These are phyloP conservation scores for Penicillium verhagenii DNA, from an alignment of 495 filamentous ascomycete genomes.

Conservation along the genomic window DNA sequence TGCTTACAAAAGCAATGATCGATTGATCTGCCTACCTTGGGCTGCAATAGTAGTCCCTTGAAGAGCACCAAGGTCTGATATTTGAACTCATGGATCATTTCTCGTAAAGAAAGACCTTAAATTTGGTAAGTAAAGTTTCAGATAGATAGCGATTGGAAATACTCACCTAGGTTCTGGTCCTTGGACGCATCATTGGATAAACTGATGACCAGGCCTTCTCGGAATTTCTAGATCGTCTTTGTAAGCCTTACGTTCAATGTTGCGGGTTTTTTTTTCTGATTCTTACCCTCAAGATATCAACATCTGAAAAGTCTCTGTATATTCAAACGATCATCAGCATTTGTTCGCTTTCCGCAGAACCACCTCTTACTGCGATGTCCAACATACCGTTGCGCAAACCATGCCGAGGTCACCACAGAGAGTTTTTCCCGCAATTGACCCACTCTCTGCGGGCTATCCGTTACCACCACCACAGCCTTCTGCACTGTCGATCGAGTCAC, in stretches of 20 bases:
- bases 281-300: constrained; percentile 67
- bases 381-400: constrained; percentile 93
- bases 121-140: constrained; percentile 14
- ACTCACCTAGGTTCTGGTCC: constrained; percentile 81
- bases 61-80: constrained; percentile 91
- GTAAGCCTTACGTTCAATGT: constrained; percentile 8
- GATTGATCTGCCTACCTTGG: constrained; percentile 63
- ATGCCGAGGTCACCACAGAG: constrained; percentile 85
- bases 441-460: constrained; percentile 80
- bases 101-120: constrained; percentile 75
- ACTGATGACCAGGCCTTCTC: constrained; percentile 76
- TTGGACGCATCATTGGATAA: constrained; percentile 66
- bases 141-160: not conserved
- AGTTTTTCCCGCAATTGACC: constrained; percentile 79
- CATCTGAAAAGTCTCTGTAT: constrained; percentile 67
- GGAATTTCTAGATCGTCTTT: constrained; percentile 65
- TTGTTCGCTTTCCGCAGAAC: not conserved
- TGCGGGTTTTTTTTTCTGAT: constrained; percentile 4
- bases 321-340: not conserved
- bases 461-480: constrained; percentile 97
- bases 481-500: constrained; percentile 96
- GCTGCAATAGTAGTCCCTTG: constrained; percentile 89
- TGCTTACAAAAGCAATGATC: not conserved
- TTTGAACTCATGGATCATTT: constrained; percentile 90
- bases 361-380: not conserved